A percentile compares a stretch with the other conserved stretches of the same genome.
Evolutionary conservation across 1,284 basidiomycete species (phyloP).

Genomic region (Bjerkandera adusta): DNA sequence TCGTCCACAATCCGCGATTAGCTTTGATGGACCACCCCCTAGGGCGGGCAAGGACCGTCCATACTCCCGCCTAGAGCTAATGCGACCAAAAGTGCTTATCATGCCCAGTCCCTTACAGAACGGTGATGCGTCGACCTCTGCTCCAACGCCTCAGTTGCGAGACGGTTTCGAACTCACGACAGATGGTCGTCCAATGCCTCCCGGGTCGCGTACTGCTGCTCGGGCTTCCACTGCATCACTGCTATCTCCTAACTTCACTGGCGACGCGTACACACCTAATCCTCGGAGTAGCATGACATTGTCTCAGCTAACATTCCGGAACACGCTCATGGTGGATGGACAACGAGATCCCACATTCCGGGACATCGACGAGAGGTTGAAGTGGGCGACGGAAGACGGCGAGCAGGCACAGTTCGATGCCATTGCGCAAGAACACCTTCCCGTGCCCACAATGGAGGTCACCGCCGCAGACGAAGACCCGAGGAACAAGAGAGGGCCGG

Average conservation of each 20-base stretch:
- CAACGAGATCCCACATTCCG: constrained; percentile 59
- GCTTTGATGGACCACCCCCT: background rate
- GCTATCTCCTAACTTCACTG: constrained; percentile 20
- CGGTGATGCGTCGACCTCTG: constrained; percentile 32
- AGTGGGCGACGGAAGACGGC: constrained; percentile 67
- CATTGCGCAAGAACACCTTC: constrained; percentile 34
- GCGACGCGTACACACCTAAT: constrained; percentile 74
- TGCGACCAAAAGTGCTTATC: constrained; percentile 79
- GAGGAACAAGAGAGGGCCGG: constrained; percentile 49
- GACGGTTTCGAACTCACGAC: constrained; percentile 62
- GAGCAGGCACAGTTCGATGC: constrained; percentile 59
- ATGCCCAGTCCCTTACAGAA: constrained; percentile 80
- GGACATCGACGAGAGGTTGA: constrained; percentile 55
- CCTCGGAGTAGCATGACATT: constrained; percentile 67
- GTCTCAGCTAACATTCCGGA: constrained; percentile 80
- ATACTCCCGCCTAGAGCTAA: constrained; percentile 69
- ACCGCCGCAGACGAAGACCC: constrained; percentile 6
- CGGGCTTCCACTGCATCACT: constrained; percentile 39
- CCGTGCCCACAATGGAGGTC: constrained; percentile 29
- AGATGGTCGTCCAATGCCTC: constrained; percentile 69
- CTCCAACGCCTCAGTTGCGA: constrained; percentile 33
- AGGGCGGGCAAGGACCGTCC: constrained; percentile 45
- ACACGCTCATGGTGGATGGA: constrained; percentile 65
- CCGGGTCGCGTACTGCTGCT: constrained; percentile 52
- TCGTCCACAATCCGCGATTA: constrained; percentile 28